Percentiles rank a stretch among this genome's conserved stretches.
Evolutionary conservation across 345 rosid species (phyloP).

Genomic region (Dovyalis caffra): DNA sequence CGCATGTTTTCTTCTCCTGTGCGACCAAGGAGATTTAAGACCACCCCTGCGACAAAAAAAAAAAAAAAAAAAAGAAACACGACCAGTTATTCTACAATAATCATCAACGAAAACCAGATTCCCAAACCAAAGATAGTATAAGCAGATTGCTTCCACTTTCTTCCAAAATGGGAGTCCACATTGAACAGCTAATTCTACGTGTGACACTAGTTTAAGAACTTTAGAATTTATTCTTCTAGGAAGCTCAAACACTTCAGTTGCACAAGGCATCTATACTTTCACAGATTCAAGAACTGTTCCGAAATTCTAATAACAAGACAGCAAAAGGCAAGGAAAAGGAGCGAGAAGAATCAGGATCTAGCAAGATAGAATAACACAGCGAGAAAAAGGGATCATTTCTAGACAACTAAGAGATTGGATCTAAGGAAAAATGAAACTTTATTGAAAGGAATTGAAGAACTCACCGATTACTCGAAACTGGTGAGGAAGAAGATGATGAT

Average conservation of each 20-base stretch:
- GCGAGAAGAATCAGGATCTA: background rate
- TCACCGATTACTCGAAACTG: slow-evolving; percentile 49
- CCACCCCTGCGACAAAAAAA: slow-evolving; percentile 50
- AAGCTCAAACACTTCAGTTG: background rate
- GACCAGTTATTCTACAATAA: background rate
- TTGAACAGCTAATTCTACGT: background rate
- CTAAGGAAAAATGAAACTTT: background rate
- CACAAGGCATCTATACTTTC: background rate
- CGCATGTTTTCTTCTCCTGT: slow-evolving; percentile 76
- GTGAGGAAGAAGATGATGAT: slow-evolving; percentile 50
- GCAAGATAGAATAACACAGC: background rate
- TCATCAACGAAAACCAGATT: background rate
- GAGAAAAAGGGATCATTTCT: background rate
- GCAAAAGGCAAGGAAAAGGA: background rate
- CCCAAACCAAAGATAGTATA: background rate
- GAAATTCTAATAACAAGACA: background rate
- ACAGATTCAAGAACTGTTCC: background rate
- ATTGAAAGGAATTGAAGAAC: slow-evolving; percentile 19
- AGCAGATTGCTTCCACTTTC: background rate
- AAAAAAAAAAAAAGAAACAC: slow-evolving; percentile 11
- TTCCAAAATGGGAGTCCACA: background rate
- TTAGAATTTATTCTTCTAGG: too few relatives aligned
- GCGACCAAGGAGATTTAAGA: slow-evolving; percentile 91
- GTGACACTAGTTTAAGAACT: background rate
- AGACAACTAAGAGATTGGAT: background rate